A percentile compares a stretch with the other conserved stretches of the same genome.
Evolutionary conservation across 768 basidiomycete species (phyloP).

Genomic region (Termitomyces sp.): DNA sequence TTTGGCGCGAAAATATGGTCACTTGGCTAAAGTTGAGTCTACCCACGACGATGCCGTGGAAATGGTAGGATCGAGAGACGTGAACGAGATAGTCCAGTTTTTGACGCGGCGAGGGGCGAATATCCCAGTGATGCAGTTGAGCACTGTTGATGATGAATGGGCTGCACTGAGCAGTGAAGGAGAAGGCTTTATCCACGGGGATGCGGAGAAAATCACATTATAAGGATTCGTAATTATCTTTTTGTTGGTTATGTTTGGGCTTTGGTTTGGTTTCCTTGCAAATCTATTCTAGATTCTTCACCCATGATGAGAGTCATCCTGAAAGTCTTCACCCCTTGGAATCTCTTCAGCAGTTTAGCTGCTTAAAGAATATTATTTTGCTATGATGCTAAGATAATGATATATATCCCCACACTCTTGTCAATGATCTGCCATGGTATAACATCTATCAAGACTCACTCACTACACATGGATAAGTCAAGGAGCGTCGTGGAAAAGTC

Average conservation of each 20-base stretch:
- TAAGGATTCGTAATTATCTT: not conserved
- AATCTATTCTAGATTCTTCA: too few species aligned
- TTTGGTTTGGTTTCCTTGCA: not conserved
- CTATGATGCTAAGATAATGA: too few species aligned
- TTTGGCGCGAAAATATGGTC: conserved; percentile 47
- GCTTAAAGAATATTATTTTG: too few species aligned
- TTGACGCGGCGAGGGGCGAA: conserved; percentile 68
- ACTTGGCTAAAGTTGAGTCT: conserved; percentile 29
- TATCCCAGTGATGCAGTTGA: conserved; percentile 44
- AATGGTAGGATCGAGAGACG: conserved; percentile 53
- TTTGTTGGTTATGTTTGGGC: not conserved
- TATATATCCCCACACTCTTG: too few species aligned
- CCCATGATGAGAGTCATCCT: too few species aligned
- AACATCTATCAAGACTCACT: too few species aligned
- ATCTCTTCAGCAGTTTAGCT: too few species aligned
- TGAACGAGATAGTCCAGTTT: conserved; percentile 68
- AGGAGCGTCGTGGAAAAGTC: too few species aligned
- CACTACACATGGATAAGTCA: too few species aligned
- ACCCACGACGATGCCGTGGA: conserved; percentile 19
- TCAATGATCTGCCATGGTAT: too few species aligned
- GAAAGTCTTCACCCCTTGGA: too few species aligned
- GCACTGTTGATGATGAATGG: conserved; percentile 61
- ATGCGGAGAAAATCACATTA: conserved; percentile 15
- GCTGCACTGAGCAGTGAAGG: conserved; percentile 58
- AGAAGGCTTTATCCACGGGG: conserved; percentile 35